Conservation (phyloP, 2,329 filamentous ascomycete genomes). For the Colletotrichum spinosum region DNA sequence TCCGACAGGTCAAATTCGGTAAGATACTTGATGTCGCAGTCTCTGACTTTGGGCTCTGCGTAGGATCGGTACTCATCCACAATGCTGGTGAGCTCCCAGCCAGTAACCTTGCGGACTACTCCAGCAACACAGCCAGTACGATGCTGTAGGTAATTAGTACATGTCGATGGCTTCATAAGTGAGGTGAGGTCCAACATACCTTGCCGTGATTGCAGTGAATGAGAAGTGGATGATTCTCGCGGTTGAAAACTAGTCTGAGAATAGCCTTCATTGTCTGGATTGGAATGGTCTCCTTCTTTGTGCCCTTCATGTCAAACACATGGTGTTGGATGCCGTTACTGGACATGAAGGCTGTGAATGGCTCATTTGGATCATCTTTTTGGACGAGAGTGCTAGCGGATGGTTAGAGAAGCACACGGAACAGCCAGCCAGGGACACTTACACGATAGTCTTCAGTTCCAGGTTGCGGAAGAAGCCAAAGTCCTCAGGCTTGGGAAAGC, state of each 20-base stretch:
- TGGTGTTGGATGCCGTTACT: conserved; percentile 77
- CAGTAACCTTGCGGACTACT: conserved; percentile 78
- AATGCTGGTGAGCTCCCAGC: conserved; percentile 72
- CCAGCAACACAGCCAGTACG: conserved; percentile 91
- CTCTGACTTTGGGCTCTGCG: conserved; percentile 69
- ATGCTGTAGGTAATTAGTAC: conserved; percentile 63
- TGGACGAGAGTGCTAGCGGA: conserved; percentile 69
- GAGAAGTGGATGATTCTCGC: conserved; percentile 80
- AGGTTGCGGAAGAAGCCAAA: conserved; percentile 76
- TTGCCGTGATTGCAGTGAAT: conserved; percentile 96
- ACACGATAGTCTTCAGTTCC: conserved; percentile 84
- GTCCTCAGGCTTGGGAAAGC: conserved; percentile 79
- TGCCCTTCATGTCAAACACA: conserved; percentile 84
- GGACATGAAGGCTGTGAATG: conserved; percentile 71
- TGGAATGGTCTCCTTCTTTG: conserved; percentile 82
- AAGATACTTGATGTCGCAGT: conserved; percentile 71
- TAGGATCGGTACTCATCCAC: conserved; percentile 80
- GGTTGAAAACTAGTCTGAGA: conserved; percentile 77
- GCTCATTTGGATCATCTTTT: conserved; percentile 66
- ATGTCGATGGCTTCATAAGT: background rate
- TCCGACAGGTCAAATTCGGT: conserved; percentile 57
- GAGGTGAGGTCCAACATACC: conserved; percentile 49
- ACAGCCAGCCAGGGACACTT: conserved; percentile 47
- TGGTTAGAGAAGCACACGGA: conserved; percentile 33
- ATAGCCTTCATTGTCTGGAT: conserved; percentile 76